Base-by-base conservation (phyloP, 2,329 filamentous ascomycete genomes). In the Capronia americana region DNA sequence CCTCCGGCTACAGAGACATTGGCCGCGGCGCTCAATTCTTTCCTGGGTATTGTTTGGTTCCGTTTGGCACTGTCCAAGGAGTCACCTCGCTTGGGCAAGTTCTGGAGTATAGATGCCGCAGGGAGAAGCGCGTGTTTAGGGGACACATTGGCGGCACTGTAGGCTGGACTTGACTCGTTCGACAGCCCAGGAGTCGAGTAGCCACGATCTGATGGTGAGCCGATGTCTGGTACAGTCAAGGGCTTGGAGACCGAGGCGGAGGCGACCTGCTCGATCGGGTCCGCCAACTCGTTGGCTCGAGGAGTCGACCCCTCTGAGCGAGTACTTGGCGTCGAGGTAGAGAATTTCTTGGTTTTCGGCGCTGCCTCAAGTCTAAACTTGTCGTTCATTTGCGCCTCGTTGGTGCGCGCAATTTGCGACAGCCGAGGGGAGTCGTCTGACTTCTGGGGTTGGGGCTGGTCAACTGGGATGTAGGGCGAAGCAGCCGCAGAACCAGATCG, bases 281-380 rank as follows among this genome's bases (percentile, higher is more conserved):
- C 66, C 2, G 59, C 38, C 38, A 63, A 32, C 12, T 41, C 8
- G 12, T 71, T 68, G 14, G 64, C 64, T 34, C 56, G 64, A 32
- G 70, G 70, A 51, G 67, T 69, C 11, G 69, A 64, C 6, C 50
- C 38, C 50, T 67, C 62, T 20, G 77, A 70, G 54, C 75, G 74
- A 48, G 79, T 84, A 73, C 85, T 86, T 38, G 70, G 62, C 28
- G 65, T 65, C 23, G 71, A 61, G 23, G 65, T 71, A 7, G 73
- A 26, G 28, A 58, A 77, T 82, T 30, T 84, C 75, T 83, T 85
- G 73, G 83, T 86, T 77, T 88, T 90, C 0, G 92, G 92, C 1
- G 90, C 91, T 57, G 96, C 92, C 74, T 94, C 92, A 51, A 95
- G 79, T 78, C 90, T 92, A 79, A 93, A 93, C 30, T 88, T 87